Percentiles rank a stretch among this genome's conserved stretches.
phyloP scores from a whole-genome alignment of 345 rosid species.

The Turnera subulata region DNA sequence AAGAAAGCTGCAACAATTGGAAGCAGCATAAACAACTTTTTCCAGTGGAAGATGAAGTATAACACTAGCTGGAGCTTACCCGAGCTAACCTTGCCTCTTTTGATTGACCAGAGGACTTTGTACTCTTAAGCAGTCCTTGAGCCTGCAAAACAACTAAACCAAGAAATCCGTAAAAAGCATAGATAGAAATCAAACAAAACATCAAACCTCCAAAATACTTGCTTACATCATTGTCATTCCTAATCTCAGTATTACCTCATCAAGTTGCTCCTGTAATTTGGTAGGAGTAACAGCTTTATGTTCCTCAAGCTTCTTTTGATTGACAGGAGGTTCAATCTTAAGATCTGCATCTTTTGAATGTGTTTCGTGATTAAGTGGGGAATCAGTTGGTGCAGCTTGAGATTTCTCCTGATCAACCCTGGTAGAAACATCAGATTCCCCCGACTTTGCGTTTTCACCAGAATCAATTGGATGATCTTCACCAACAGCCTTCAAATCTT shows the following conservation, averaged over 20 bases:
- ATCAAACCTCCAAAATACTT: slow-evolving; percentile 4
- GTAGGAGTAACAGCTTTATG: slow-evolving; percentile 40
- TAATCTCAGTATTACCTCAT: slow-evolving; percentile 54
- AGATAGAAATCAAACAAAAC: slow-evolving; percentile 6
- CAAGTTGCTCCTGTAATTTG: slow-evolving; percentile 80
- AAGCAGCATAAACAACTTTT: too few species aligned
- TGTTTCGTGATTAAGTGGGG: slow-evolving; percentile 35
- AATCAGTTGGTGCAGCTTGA: slow-evolving; percentile 31
- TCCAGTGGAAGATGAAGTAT: not conserved
- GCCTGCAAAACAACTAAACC: slow-evolving; percentile 55
- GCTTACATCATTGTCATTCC: not conserved
- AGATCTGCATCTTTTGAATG: slow-evolving; percentile 32
- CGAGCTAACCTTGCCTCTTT: slow-evolving; percentile 98
- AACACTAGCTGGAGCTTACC: slow-evolving; percentile 44
- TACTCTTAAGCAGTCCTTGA: slow-evolving; percentile 84
- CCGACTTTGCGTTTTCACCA: slow-evolving; percentile 19
- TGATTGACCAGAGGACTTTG: slow-evolving; percentile 84
- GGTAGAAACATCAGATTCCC: slow-evolving; percentile 37
- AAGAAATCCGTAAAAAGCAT: slow-evolving; percentile 17
- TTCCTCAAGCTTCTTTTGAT: slow-evolving; percentile 42
- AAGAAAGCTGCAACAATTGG: too few species aligned
- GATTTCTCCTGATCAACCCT: slow-evolving; percentile 43
- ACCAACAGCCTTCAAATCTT: slow-evolving; percentile 42
- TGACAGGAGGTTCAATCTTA: slow-evolving; percentile 35
- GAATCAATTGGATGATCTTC: slow-evolving; percentile 37